phyloP scores from a whole-genome alignment of 352 stramenopile genomes.

The Pythium oligandrum region DNA sequence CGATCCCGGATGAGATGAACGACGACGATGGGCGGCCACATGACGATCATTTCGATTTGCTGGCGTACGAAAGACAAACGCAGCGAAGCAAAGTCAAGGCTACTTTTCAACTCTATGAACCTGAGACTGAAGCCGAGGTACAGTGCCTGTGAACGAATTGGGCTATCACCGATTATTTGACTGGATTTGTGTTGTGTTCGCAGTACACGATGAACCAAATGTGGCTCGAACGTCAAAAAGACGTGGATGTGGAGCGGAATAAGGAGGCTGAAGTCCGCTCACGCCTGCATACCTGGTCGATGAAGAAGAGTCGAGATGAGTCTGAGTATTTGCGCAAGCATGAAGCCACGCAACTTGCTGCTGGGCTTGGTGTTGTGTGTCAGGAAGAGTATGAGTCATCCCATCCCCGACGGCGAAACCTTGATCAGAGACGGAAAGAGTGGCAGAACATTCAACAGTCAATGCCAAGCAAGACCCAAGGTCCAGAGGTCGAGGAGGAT shows the following conservation, averaged over 20 bases:
- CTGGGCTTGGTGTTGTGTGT: constrained; percentile 31
- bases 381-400: constrained; percentile 15
- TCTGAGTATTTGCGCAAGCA: constrained; percentile 58
- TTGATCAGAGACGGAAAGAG: constrained; percentile 16
- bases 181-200: neutral
- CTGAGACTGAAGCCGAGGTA: constrained; percentile 66
- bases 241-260: constrained; percentile 33
- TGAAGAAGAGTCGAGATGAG: constrained; percentile 63
- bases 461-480: neutral
- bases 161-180: neutral
- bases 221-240: constrained; percentile 47
- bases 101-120: constrained; percentile 52
- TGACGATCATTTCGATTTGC: constrained; percentile 6
- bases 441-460: constrained; percentile 14
- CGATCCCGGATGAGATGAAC: neutral
- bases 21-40: neutral
- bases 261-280: constrained; percentile 50
- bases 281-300: constrained; percentile 48
- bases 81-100: constrained; percentile 32
- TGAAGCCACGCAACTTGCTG: constrained; percentile 54
- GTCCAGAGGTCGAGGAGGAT: neutral
- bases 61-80: constrained; percentile 11
- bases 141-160: neutral
- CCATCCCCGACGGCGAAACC: constrained; percentile 1
- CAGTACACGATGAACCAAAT: constrained; percentile 68